phyloP scores from a whole-genome alignment of 176 grass and related monocot genomes.

The Oryza meridionalis region DNA sequence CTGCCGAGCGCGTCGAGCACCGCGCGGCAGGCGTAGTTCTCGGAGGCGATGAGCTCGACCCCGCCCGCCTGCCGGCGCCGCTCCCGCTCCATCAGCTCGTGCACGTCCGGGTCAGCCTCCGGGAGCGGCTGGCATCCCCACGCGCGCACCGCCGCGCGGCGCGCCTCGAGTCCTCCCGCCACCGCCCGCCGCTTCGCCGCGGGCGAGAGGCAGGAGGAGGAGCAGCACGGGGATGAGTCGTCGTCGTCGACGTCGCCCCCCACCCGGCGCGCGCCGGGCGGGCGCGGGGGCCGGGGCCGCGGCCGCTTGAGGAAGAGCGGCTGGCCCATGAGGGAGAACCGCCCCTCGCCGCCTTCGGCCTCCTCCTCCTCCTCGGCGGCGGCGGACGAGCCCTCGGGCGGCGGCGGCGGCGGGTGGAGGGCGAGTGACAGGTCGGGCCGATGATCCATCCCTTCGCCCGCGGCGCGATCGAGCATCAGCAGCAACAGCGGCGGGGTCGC shows the following conservation, averaged over 20 bases:
- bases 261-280: slow-evolving; percentile 40
- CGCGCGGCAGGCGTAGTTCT: slow-evolving; percentile 95
- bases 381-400: background rate
- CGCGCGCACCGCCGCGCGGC: slow-evolving; percentile 57
- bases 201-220: slow-evolving; percentile 40
- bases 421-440: slow-evolving; percentile 72
- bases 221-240: slow-evolving; percentile 63
- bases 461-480: background rate
- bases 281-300: background rate
- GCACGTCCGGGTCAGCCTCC: slow-evolving; percentile 74
- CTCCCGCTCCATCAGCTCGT: slow-evolving; percentile 81
- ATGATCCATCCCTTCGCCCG: slow-evolving; percentile 58
- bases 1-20: slow-evolving; percentile 94
- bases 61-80: slow-evolving; percentile 74
- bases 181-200: slow-evolving; percentile 48
- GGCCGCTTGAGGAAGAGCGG: slow-evolving; percentile 80
- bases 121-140: slow-evolving; percentile 82
- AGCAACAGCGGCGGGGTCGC: background rate
- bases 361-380: slow-evolving; percentile 1
- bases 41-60: slow-evolving; percentile 93
- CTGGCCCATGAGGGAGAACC: slow-evolving; percentile 73
- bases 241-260: slow-evolving; percentile 1
- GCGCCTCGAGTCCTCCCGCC: slow-evolving; percentile 42
- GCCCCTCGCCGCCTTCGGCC: slow-evolving; percentile 50
- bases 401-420: slow-evolving; percentile 56